These are phyloP conservation scores for Tillandsia fasciculata DNA, from an alignment of 176 grass and related monocot genomes.

Conservation along the genomic window DNA sequence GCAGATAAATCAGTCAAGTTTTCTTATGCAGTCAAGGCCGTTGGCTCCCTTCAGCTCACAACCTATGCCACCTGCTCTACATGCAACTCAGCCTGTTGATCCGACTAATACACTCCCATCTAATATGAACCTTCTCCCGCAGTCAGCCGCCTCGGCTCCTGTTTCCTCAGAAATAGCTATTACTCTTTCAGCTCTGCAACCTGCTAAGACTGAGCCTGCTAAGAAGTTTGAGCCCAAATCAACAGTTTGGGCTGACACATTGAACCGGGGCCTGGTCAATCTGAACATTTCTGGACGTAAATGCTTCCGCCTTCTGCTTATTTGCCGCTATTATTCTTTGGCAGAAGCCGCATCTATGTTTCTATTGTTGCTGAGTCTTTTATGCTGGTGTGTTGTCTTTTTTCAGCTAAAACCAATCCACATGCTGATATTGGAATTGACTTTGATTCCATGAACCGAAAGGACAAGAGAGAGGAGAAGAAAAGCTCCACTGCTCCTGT, in stretches of 20 bases:
- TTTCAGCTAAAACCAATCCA: slow-evolving; percentile 84
- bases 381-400: background rate
- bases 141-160: slow-evolving; percentile 29
- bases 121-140: slow-evolving; percentile 30
- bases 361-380: background rate
- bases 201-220: slow-evolving; percentile 41
- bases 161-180: slow-evolving; percentile 37
- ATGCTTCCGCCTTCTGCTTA: slow-evolving; percentile 12
- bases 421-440: slow-evolving; percentile 95
- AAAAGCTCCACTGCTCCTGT: slow-evolving; percentile 48
- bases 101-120: slow-evolving; percentile 23
- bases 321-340: slow-evolving; percentile 2
- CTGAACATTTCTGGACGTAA: slow-evolving; percentile 98
- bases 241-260: slow-evolving; percentile 84
- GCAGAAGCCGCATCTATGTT: background rate
- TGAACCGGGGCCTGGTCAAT: slow-evolving; percentile 84
- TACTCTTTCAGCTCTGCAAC: slow-evolving; percentile 34
- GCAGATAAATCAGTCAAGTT: slow-evolving; percentile 34
- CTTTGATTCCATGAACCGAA: slow-evolving; percentile 95
- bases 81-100: slow-evolving; percentile 39
- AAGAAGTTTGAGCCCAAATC: slow-evolving; percentile 91
- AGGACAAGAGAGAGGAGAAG: slow-evolving; percentile 87
- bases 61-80: slow-evolving; percentile 28
- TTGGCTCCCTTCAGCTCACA: slow-evolving; percentile 16
- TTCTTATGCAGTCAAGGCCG: slow-evolving; percentile 20